Percentiles rank a stretch among this genome's conserved stretches.
phyloP scores from a whole-genome alignment of 169 alveolate genomes.

The Cryptosporidium parvum region DNA sequence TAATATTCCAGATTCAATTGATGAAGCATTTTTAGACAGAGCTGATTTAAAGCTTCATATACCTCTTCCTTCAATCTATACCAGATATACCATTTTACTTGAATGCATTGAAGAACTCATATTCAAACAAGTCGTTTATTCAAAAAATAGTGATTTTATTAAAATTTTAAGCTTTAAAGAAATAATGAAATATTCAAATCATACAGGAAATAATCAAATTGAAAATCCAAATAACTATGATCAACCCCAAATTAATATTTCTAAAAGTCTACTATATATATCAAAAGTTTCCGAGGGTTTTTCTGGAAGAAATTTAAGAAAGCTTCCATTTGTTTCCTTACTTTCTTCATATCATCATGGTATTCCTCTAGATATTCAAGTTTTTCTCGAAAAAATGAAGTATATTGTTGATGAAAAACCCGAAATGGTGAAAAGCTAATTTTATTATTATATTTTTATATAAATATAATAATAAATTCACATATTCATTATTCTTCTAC shows the following conservation, averaged over 20 bases:
- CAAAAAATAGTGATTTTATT: not conserved
- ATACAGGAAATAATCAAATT: not conserved
- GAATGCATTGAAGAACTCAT: slow-evolving; percentile 78
- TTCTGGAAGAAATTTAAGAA: slow-evolving; percentile 84
- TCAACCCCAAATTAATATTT: not conserved
- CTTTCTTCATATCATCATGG: slow-evolving; percentile 52
- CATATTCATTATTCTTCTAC: no score
- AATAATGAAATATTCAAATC: not conserved
- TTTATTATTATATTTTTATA: not conserved
- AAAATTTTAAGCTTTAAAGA: slow-evolving; percentile 43
- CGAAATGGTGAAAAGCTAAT: slow-evolving; percentile 32
- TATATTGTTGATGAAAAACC: slow-evolving; percentile 25
- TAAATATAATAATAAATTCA: not conserved
- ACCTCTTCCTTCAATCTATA: slow-evolving; percentile 81
- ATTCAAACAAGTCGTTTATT: slow-evolving; percentile 23
- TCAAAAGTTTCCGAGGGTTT: slow-evolving; percentile 77
- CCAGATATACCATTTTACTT: slow-evolving; percentile 81
- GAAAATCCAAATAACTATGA: not conserved
- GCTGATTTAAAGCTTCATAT: slow-evolving; percentile 84
- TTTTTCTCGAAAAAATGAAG: slow-evolving; percentile 49
- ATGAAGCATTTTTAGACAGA: slow-evolving; percentile 85
- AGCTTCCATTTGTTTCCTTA: slow-evolving; percentile 85
- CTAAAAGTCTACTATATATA: slow-evolving; percentile 73
- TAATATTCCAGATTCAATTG: slow-evolving; percentile 83
- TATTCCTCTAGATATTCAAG: slow-evolving; percentile 44